phyloP scores from a whole-genome alignment of 1,284 basidiomycete genomes.

The Puccinia triticina region DNA sequence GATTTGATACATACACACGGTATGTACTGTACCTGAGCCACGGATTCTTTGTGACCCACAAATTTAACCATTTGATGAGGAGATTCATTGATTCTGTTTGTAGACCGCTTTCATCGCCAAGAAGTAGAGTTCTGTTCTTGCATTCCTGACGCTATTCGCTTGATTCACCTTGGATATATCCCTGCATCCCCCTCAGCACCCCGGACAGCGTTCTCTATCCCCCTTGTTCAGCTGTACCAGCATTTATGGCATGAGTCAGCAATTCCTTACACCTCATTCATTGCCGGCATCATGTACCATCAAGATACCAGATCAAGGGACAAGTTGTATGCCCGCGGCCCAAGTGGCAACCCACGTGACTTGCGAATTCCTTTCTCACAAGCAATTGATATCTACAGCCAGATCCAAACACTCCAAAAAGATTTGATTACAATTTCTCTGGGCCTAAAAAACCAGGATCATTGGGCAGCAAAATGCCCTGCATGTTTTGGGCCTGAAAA shows the following conservation, averaged over 20 bases:
- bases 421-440: neutral
- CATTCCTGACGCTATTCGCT: slow-evolving; percentile 11
- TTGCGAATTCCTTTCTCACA: slow-evolving; percentile 12
- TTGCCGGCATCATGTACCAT: neutral
- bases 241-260: no score
- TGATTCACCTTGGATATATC: slow-evolving; percentile 27
- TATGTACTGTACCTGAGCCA: neutral
- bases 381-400: neutral
- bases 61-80: no score
- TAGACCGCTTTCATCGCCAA: neutral
- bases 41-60: no score
- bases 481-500: slow-evolving; percentile 23
- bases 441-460: neutral
- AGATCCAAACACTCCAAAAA: neutral
- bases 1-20: slow-evolving; percentile 18
- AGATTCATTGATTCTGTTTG: no score
- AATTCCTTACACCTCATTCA: neutral
- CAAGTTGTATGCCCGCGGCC: neutral
- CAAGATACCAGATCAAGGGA: neutral
- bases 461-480: neutral
- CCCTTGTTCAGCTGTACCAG: slow-evolving; percentile 13
- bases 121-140: slow-evolving; percentile 17
- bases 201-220: slow-evolving; percentile 18
- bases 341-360: neutral
- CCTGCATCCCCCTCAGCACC: neutral